Conservation (phyloP, 176 grass and related monocot species). For the Themeda triandra region DNA sequence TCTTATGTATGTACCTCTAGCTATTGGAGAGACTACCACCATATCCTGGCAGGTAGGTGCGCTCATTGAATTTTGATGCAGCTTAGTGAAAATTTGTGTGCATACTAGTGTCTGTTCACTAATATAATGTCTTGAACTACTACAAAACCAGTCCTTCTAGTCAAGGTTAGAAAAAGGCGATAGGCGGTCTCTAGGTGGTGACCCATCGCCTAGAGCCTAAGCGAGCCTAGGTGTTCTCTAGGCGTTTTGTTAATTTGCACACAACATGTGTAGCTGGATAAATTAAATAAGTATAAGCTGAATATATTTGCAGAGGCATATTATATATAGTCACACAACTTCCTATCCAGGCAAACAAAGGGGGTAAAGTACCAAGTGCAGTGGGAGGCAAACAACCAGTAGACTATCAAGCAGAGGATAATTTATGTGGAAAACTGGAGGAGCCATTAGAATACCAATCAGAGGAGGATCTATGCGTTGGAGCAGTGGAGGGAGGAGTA, state of each 20-base stretch:
- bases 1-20: background rate
- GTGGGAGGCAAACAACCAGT: background rate
- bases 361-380: background rate
- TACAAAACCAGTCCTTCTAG: background rate
- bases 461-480: background rate
- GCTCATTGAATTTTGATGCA: background rate
- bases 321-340: background rate
- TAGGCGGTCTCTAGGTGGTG: too few relatives aligned
- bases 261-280: background rate
- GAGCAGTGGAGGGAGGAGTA: background rate
- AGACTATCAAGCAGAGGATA: background rate
- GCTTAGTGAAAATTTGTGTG: background rate
- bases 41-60: background rate
- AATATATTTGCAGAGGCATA: background rate
- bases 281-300: too few relatives aligned
- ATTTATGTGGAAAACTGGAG: background rate
- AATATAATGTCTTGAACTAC: background rate
- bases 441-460: background rate
- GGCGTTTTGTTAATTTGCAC: background rate
- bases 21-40: background rate
- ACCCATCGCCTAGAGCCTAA: too few relatives aligned
- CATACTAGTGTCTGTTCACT: background rate
- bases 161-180: background rate
- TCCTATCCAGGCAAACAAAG: background rate
- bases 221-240: too few relatives aligned